These are phyloP conservation scores for Amylostereum areolatum DNA, from an alignment of 1,284 basidiomycete genomes.

Conservation along the genomic window DNA sequence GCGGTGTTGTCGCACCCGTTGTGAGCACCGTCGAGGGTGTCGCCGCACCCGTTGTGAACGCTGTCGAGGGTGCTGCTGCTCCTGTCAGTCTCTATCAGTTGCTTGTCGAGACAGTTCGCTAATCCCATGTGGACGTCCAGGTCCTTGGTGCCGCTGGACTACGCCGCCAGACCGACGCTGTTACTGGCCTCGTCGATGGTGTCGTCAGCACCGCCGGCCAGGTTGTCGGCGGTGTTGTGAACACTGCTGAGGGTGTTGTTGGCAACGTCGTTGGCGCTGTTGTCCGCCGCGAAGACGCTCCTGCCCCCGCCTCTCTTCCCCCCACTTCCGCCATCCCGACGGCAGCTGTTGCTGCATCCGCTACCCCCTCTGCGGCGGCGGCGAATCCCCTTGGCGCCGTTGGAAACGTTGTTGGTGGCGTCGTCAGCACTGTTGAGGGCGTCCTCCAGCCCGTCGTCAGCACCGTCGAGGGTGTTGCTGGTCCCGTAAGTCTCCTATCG, in stretches of 20 bases:
- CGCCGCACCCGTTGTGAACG: not conserved
- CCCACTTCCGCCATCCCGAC: too few species aligned
- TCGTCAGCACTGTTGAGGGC: not conserved
- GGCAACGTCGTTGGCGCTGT: not conserved
- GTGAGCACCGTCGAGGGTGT: not conserved
- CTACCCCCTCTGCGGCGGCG: too few species aligned
- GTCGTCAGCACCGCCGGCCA: not conserved
- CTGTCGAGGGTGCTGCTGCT: too few species aligned
- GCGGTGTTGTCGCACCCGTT: not conserved
- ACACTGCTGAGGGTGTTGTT: not conserved
- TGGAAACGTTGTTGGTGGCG: not conserved
- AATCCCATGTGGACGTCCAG: too few species aligned
- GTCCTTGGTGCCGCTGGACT: too few species aligned
- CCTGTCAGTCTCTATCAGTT: too few species aligned
- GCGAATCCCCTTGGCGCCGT: not conserved
- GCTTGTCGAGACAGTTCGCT: too few species aligned
- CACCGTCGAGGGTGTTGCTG: too few species aligned
- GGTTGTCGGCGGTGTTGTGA: not conserved
- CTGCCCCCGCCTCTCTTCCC: too few species aligned
- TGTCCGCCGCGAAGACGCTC: not conserved
- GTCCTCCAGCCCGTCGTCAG: not conserved
- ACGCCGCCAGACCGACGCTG: not conserved
- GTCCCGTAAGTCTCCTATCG: too few species aligned
- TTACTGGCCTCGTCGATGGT: not conserved
- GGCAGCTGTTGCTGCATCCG: too few species aligned